phyloP scores from a whole-genome alignment of 306 rosid species.

The Medicago lupulina region DNA sequence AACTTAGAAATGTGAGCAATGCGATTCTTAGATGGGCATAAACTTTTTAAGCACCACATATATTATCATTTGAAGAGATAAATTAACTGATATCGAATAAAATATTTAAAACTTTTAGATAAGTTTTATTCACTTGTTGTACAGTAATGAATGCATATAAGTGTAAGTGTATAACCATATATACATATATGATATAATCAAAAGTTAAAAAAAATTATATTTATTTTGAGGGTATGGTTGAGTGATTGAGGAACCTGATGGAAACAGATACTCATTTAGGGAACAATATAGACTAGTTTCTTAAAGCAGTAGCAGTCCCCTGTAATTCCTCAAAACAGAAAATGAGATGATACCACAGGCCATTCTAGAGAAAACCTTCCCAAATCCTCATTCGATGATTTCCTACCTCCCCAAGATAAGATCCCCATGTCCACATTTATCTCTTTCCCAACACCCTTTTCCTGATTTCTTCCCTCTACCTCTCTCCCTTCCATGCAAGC shows the following conservation, averaged over 20 bases:
- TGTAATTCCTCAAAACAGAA: not conserved
- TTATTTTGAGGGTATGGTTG: not conserved
- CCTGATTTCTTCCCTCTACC: not conserved
- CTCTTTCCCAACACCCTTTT: not conserved
- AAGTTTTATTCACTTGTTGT: not conserved
- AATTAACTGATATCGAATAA: not conserved
- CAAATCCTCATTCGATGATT: not conserved
- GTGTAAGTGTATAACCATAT: not conserved
- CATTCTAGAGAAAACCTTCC: not conserved
- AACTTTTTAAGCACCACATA: not conserved
- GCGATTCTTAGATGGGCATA: not conserved
- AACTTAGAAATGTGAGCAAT: conserved; percentile 2
- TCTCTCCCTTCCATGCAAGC: not conserved
- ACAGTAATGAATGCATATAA: not conserved
- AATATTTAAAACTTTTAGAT: not conserved
- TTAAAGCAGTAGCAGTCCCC: not conserved
- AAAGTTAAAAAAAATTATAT: not conserved
- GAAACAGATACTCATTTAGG: not conserved
- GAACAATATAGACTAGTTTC: not conserved
- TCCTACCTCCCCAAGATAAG: not conserved
- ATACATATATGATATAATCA: not conserved
- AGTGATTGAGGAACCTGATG: not conserved
- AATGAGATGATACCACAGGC: not conserved
- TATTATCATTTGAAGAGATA: not conserved
- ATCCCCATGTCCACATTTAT: not conserved